phyloP scores from a whole-genome alignment of 1,284 basidiomycete genomes.

The Mrakiaceae sp. region DNA sequence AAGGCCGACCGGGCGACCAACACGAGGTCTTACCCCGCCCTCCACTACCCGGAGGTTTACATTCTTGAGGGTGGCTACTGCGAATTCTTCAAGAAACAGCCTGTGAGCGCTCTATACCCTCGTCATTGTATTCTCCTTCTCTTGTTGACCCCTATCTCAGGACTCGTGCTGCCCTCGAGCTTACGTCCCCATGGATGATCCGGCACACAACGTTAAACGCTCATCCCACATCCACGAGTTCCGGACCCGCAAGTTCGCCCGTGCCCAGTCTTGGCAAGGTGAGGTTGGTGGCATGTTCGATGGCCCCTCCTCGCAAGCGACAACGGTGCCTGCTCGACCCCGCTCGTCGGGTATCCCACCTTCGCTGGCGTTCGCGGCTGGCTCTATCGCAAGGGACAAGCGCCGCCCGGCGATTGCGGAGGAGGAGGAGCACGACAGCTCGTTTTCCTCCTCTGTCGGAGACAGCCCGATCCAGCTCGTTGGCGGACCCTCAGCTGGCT shows the following conservation, averaged over 20 bases:
- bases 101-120: slow-evolving; percentile 24
- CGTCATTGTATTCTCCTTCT: not conserved
- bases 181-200: slow-evolving; percentile 93
- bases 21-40: slow-evolving; percentile 75
- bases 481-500: not conserved
- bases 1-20: slow-evolving; percentile 81
- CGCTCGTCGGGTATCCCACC: slow-evolving; percentile 24
- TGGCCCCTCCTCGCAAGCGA: slow-evolving; percentile 4
- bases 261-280: slow-evolving; percentile 79
- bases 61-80: slow-evolving; percentile 93
- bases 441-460: slow-evolving; percentile 2
- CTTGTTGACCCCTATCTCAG: slow-evolving; percentile 19
- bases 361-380: slow-evolving; percentile 30
- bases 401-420: slow-evolving; percentile 14
- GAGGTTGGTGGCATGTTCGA: slow-evolving; percentile 36
- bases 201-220: slow-evolving; percentile 62
- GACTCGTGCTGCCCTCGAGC: slow-evolving; percentile 63
- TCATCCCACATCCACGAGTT: slow-evolving; percentile 82
- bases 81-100: slow-evolving; percentile 62
- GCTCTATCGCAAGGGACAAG: slow-evolving; percentile 26
- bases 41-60: slow-evolving; percentile 95
- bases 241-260: slow-evolving; percentile 51
- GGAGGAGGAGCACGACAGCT: slow-evolving; percentile 12
- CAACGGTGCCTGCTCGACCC: slow-evolving; percentile 8
- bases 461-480: not conserved